These are phyloP conservation scores for Aspergillus glaucus DNA, from an alignment of 2,329 filamentous ascomycete species.

Conservation along the genomic window DNA sequence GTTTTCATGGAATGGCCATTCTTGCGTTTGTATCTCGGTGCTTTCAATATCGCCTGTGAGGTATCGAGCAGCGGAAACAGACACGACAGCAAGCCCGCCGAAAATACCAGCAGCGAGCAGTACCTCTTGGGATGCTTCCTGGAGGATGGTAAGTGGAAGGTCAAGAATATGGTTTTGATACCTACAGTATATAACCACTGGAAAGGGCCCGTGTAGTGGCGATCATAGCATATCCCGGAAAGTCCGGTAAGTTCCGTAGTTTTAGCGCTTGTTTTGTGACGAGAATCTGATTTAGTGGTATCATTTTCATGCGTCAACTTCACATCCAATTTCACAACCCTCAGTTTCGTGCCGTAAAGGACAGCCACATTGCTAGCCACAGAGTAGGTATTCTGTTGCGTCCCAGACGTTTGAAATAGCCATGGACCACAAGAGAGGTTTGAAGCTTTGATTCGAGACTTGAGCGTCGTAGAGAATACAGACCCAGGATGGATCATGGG, in stretches of 20 bases:
- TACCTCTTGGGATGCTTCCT: conserved; percentile 19
- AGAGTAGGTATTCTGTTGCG: conserved; percentile 3
- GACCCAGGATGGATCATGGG: conserved; percentile 19
- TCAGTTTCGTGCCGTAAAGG: conserved; percentile 23
- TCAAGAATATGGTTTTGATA: not conserved
- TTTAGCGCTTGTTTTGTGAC: conserved; percentile 6
- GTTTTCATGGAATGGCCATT: conserved; percentile 17
- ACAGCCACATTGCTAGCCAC: conserved; percentile 22
- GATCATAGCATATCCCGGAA: conserved; percentile 5
- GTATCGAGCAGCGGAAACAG: conserved; percentile 14
- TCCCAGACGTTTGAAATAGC: conserved; percentile 9
- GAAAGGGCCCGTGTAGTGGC: conserved; percentile 25
- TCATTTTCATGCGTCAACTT: conserved; percentile 4
- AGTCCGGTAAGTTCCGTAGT: conserved; percentile 9
- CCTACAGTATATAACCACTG: conserved; percentile 28
- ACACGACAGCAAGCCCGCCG: conserved; percentile 19
- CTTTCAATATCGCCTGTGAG: conserved; percentile 2
- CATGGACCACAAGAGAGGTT: conserved; percentile 30
- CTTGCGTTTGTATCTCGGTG: conserved; percentile 5
- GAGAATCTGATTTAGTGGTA: not conserved
- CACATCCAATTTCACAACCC: conserved; percentile 18
- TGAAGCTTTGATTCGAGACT: conserved; percentile 17
- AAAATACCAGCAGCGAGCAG: conserved; percentile 18
- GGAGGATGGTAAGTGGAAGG: conserved; percentile 4
- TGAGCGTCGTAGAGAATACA: conserved; percentile 23